phyloP scores from a whole-genome alignment of 164 flowering plant species.

The Aristolochia fimbriata region DNA sequence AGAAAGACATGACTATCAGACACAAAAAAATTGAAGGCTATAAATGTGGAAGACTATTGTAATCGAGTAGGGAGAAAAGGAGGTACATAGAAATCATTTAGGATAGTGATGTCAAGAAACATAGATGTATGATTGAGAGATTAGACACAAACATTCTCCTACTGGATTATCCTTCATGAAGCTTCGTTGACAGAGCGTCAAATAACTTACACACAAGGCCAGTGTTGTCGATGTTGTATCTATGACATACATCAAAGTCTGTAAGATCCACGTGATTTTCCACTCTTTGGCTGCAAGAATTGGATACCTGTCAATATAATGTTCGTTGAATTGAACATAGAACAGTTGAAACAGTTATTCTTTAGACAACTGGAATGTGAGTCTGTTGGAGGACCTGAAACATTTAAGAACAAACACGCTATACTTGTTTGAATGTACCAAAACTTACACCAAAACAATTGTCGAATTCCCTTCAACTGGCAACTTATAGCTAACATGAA shows the following conservation, averaged over 20 bases:
- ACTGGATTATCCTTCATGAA: background rate
- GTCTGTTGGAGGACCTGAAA: too few relatives aligned
- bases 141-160: too few relatives aligned
- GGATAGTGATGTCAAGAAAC: too few relatives aligned
- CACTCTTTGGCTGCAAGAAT: slow-evolving; percentile 58
- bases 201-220: slow-evolving; percentile 86
- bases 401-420: background rate
- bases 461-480: slow-evolving; percentile 40
- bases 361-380: background rate
- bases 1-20: too few relatives aligned
- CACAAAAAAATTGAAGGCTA: too few relatives aligned
- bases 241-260: slow-evolving; percentile 66
- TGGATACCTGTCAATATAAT: background rate
- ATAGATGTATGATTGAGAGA: too few relatives aligned
- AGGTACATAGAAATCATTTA: too few relatives aligned
- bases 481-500: slow-evolving; percentile 49
- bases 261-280: slow-evolving; percentile 36
- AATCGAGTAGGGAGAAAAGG: too few relatives aligned
- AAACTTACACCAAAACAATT: slow-evolving; percentile 46
- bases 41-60: too few relatives aligned
- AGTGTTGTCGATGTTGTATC: slow-evolving; percentile 69
- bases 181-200: background rate
- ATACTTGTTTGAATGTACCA: background rate
- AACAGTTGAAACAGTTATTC: background rate
- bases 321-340: slow-evolving; percentile 1